A percentile compares a stretch with the other conserved stretches of the same genome.
Evolutionary conservation across 1,284 basidiomycete species (phyloP).

Genomic region (Rugosomyces carneus): DNA sequence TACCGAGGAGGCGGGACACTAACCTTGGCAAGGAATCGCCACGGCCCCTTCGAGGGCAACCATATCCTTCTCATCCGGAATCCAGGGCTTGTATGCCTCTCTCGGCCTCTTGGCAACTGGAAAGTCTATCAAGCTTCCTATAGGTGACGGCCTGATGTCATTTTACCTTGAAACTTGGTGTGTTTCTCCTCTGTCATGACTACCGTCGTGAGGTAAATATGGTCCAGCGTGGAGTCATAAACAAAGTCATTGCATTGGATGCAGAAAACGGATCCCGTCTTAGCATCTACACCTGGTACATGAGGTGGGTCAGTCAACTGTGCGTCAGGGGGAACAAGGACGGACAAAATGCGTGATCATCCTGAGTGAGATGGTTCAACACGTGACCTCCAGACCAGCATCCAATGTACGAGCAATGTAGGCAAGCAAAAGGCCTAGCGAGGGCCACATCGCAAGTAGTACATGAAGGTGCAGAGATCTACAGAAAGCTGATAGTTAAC

Average conservation of each 20-base stretch:
- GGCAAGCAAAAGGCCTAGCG: constrained; percentile 71
- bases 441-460: constrained; percentile 54
- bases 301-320: neutral
- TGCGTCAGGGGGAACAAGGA: constrained; percentile 15
- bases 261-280: constrained; percentile 39
- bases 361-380: constrained; percentile 47
- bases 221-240: constrained; percentile 33
- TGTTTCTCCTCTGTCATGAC: constrained; percentile 38
- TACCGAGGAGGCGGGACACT: constrained; percentile 5
- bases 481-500: constrained; percentile 1
- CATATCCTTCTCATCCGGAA: constrained; percentile 32
- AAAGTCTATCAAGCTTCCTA: neutral
- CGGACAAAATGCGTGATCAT: constrained; percentile 67
- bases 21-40: constrained; percentile 61
- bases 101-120: constrained; percentile 33
- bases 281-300: constrained; percentile 39
- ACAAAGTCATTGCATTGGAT: constrained; percentile 41
- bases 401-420: constrained; percentile 71
- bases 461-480: constrained; percentile 52
- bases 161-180: constrained; percentile 33
- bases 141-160: neutral
- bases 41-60: constrained; percentile 31
- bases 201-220: constrained; percentile 27
- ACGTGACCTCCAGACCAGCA: constrained; percentile 65
- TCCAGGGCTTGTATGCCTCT: constrained; percentile 38